Evolutionary conservation across 176 grass and related monocot species (phyloP), one percentile per base, ranked within the genome.

Genomic region (Zea mays): DNA sequence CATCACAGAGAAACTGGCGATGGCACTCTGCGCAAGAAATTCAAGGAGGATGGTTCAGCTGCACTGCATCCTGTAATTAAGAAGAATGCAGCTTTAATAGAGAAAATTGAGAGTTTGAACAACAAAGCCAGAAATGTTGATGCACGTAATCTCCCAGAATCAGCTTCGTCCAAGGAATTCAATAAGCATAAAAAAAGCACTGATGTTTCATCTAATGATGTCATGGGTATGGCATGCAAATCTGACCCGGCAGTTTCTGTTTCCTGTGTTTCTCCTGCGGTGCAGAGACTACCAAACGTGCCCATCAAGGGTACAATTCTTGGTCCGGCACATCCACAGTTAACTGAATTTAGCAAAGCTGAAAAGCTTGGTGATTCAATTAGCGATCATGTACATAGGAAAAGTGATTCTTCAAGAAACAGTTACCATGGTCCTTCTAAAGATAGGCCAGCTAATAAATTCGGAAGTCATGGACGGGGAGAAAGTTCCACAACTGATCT

Each of bases 101-200:
- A 95, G 85, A 99, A 99, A 83, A 99, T 99, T 68, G 96, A 79
- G 69, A 85, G 84, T 64, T 85, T 99, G 83, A 99, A 99, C 81
- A 90, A 86, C 76, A 99, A 99, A 89, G 75, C 72, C 66, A 83
- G 92, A 76, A 88, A 73, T 86, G 60, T 82, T 85, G 81, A 99
- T 65, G 57, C 71, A 65, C 56, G 63, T 13, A 89, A 74, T 83
- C 83, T 66, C 54, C 49, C 19, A 82, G 77, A 79, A 72, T 50
- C 71, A 84, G 59, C 78, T 51, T 69, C 82, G 64, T 65, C 64
- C 19, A 90, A 81, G 81, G 79, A 95, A 76, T 55, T 86, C 48
- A 90, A 78, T 35, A 88, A 62, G 73, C 78, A 83, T 44, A 57
- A 20, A 66, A 90, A 81, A 56, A 64, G 17, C 80, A 62, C 27